Evolutionary conservation across 1,284 basidiomycete genomes (phyloP).

Genomic region (Microbotryum violaceum): DNA sequence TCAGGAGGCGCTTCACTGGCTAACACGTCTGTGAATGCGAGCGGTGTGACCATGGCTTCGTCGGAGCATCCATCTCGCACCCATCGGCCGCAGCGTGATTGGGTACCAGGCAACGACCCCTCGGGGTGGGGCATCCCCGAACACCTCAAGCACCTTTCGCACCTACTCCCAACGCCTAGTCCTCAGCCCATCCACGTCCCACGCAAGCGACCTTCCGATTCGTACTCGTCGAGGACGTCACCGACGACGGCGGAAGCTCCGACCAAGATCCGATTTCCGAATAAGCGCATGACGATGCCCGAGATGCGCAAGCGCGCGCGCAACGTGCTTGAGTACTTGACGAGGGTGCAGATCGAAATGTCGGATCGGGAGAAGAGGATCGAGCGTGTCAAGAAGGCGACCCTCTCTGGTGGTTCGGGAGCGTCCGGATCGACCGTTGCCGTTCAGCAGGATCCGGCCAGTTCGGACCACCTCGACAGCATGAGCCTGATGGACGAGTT

Average conservation of each 20-base stretch:
- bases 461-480: constrained; percentile 39
- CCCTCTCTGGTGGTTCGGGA: neutral
- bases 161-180: constrained; percentile 66
- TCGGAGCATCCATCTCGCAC: constrained; percentile 37
- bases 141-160: constrained; percentile 79
- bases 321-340: constrained; percentile 79
- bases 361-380: constrained; percentile 40
- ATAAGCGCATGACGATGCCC: constrained; percentile 83
- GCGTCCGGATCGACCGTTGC: neutral
- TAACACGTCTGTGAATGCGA: constrained; percentile 35
- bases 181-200: constrained; percentile 71
- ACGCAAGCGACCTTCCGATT: neutral
- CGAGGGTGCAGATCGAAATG: constrained; percentile 42
- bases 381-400: constrained; percentile 54
- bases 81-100: constrained; percentile 38
- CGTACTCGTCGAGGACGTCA: constrained; percentile 37
- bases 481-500: constrained; percentile 79
- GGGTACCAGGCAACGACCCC: constrained; percentile 64
- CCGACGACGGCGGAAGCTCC: constrained; percentile 63
- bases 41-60: constrained; percentile 31
- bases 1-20: constrained; percentile 26
- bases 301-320: constrained; percentile 97
- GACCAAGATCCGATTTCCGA: constrained; percentile 87
- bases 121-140: constrained; percentile 87
- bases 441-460: neutral